Evolutionary conservation across 768 basidiomycete species (phyloP).

Genomic region (Plicaturopsis crispa): DNA sequence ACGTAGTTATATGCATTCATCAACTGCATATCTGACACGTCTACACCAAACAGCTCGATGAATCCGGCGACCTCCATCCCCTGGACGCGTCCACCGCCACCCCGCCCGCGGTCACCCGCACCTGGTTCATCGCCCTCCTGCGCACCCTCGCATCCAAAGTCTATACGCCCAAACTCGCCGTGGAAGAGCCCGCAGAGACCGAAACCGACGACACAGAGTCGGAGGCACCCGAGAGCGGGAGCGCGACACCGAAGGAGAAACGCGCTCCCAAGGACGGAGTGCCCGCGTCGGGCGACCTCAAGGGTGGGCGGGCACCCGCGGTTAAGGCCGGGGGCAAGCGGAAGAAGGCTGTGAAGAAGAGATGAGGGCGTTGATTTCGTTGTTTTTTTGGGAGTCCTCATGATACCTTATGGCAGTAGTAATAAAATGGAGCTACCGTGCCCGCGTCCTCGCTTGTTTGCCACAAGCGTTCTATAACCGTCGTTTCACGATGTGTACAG

Average conservation of each 20-base stretch:
- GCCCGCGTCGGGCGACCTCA: slow-evolving; percentile 16
- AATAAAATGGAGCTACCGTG: slow-evolving; percentile 1
- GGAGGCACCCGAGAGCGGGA: slow-evolving; percentile 35
- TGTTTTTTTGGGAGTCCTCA: too few species aligned
- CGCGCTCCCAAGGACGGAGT: too few species aligned
- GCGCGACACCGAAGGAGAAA: slow-evolving; percentile 24
- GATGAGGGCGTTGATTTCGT: slow-evolving; percentile 22
- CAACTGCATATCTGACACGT: slow-evolving; percentile 2
- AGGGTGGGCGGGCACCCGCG: slow-evolving; percentile 28
- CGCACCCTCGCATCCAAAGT: slow-evolving; percentile 16
- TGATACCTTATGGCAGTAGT: too few species aligned
- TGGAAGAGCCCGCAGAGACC: slow-evolving; percentile 12
- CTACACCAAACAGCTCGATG: slow-evolving; percentile 68
- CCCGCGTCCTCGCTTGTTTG: too few species aligned
- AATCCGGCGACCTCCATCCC: slow-evolving; percentile 46
- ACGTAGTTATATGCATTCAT: slow-evolving; percentile 21
- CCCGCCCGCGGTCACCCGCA: slow-evolving; percentile 49
- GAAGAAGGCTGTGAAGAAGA: slow-evolving; percentile 48
- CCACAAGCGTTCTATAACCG: too few species aligned
- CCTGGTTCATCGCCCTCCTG: slow-evolving; percentile 61
- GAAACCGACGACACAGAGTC: slow-evolving; percentile 32
- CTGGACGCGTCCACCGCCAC: slow-evolving; percentile 53
- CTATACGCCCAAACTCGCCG: slow-evolving; percentile 9
- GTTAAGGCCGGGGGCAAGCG: slow-evolving; percentile 57
- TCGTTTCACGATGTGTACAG: too few species aligned